Conservation (phyloP, 345 rosid species). For the Stellera chamaejasme region DNA sequence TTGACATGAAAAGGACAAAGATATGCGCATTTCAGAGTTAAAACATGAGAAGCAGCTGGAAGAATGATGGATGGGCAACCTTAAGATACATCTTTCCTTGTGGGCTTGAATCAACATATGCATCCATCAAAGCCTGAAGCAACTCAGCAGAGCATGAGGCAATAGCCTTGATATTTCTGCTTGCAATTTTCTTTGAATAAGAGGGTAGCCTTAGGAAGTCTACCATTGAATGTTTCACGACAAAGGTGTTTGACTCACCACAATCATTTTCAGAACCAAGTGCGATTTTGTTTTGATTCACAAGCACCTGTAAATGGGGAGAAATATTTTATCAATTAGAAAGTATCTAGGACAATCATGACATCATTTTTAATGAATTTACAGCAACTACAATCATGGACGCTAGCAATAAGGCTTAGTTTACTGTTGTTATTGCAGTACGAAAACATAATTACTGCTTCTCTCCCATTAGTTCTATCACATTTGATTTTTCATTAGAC, state of each 20-base stretch:
- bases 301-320: conserved; percentile 44
- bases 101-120: conserved; percentile 37
- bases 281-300: conserved; percentile 56
- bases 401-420: too few relatives aligned
- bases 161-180: conserved; percentile 56
- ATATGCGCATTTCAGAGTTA: too few relatives aligned
- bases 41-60: conserved; percentile 2
- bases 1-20: too few relatives aligned
- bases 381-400: too few relatives aligned
- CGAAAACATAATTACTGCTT: too few relatives aligned
- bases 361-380: too few relatives aligned
- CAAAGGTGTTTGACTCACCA: conserved; percentile 17
- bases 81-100: conserved; percentile 50
- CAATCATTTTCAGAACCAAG: conserved; percentile 24
- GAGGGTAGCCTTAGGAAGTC: conserved; percentile 25
- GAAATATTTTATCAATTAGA: background rate
- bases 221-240: conserved; percentile 22
- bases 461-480: too few relatives aligned
- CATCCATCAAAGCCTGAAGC: conserved; percentile 61
- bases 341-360: too few relatives aligned
- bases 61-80: conserved; percentile 29
- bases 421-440: too few relatives aligned
- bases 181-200: conserved; percentile 65
- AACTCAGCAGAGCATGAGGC: conserved; percentile 55
- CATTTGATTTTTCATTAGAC: too few relatives aligned